Percentiles rank a stretch among this genome's conserved stretches.
These are phyloP conservation scores for Agastache rugosa DNA, from an alignment of 257 asterid genomes.

Conservation along the genomic window DNA sequence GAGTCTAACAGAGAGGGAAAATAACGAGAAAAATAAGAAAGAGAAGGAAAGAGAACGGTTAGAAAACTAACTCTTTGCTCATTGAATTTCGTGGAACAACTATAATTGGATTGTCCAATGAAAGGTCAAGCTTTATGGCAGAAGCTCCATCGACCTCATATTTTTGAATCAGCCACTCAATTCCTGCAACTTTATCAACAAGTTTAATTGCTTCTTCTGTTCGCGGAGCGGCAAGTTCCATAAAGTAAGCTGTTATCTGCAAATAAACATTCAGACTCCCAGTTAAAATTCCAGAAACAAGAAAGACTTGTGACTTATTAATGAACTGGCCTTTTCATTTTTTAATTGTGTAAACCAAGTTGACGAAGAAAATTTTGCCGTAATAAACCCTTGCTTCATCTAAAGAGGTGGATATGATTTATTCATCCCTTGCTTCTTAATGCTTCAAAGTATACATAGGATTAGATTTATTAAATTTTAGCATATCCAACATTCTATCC, in stretches of 20 bases:
- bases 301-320: conserved; percentile 15
- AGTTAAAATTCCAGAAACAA: conserved; percentile 29
- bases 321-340: not conserved
- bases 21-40: conserved; percentile 12
- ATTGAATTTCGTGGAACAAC: conserved; percentile 87
- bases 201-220: conserved; percentile 94
- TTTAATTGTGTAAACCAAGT: conserved; percentile 1
- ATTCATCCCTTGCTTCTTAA: not conserved
- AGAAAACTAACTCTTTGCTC: conserved; percentile 87
- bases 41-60: conserved; percentile 9
- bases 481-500: not conserved
- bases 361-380: conserved; percentile 14
- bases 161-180: conserved; percentile 97
- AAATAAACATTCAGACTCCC: conserved; percentile 36
- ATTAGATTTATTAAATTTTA: not conserved
- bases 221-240: conserved; percentile 98
- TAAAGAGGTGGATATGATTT: not conserved
- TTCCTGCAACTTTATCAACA: conserved; percentile 98
- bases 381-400: conserved; percentile 3
- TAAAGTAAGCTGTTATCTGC: conserved; percentile 91
- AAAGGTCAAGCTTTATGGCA: conserved; percentile 93
- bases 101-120: conserved; percentile 88
- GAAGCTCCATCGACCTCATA: conserved; percentile 97
- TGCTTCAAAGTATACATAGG: not conserved
- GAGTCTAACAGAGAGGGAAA: conserved; percentile 26